Conservation (phyloP, 495 filamentous ascomycete species). For the Talaromyces trachyspermus region DNA sequence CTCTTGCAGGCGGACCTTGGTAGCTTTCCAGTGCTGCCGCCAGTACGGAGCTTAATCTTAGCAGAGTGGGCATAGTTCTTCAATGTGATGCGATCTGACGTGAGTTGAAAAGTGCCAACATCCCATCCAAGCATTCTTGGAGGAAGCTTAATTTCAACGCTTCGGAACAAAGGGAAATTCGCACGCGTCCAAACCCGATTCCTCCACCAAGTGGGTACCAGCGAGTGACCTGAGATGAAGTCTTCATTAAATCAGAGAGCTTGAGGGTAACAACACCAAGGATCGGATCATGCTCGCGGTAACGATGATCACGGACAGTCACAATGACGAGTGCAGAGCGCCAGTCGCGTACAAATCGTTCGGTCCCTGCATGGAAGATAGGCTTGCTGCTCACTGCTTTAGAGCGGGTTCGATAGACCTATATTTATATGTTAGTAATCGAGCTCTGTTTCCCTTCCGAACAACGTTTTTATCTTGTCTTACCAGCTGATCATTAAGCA, state of each 20-base stretch:
- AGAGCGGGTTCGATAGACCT: constrained; percentile 75
- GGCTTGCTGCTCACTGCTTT: constrained; percentile 91
- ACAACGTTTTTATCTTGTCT: constrained; percentile 5
- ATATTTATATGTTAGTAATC: background rate
- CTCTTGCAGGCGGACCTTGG: constrained; percentile 45
- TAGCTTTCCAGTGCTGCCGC: constrained; percentile 72
- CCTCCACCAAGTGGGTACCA: constrained; percentile 66
- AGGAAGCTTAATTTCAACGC: constrained; percentile 75
- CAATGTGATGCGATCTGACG: constrained; percentile 55
- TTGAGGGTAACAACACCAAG: constrained; percentile 85
- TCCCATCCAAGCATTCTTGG: constrained; percentile 82
- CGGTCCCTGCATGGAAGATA: constrained; percentile 94
- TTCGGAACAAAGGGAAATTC: constrained; percentile 87
- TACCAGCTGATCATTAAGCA: constrained; percentile 80
- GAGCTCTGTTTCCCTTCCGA: constrained; percentile 4
- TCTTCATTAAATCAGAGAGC: constrained; percentile 78
- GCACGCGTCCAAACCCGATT: constrained; percentile 75
- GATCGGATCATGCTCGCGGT: constrained; percentile 89
- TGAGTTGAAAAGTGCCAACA: constrained; percentile 87
- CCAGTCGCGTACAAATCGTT: constrained; percentile 94
- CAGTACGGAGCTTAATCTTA: constrained; percentile 73
- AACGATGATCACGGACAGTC: constrained; percentile 77
- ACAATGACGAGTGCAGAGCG: constrained; percentile 77
- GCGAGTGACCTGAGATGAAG: constrained; percentile 67
- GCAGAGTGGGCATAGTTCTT: constrained; percentile 48